phyloP scores from a whole-genome alignment of 2,329 filamentous ascomycete species.

The Fusarium albidum region DNA sequence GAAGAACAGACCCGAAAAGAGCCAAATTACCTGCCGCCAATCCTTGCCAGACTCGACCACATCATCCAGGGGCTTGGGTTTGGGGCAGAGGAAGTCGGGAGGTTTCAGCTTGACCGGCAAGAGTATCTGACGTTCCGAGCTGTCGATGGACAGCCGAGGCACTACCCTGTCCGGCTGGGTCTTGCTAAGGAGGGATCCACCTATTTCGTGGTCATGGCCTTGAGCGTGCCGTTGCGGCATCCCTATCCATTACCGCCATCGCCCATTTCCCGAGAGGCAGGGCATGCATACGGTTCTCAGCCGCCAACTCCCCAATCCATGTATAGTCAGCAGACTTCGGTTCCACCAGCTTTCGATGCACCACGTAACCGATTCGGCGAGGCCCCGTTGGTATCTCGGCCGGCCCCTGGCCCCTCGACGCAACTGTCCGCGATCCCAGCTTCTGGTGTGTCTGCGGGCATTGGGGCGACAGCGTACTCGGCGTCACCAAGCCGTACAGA shows the following conservation, averaged over 20 bases:
- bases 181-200: constrained; percentile 68
- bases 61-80: constrained; percentile 65
- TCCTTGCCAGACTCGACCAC: constrained; percentile 63
- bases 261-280: constrained; percentile 53
- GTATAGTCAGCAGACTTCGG: constrained; percentile 55
- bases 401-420: constrained; percentile 38
- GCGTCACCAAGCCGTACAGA: constrained; percentile 55
- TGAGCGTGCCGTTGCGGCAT: constrained; percentile 49
- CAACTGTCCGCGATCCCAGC: constrained; percentile 46
- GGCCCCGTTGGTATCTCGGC: constrained; percentile 33
- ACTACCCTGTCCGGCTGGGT: constrained; percentile 61
- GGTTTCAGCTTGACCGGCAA: constrained; percentile 60
- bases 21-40: constrained; percentile 70
- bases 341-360: constrained; percentile 58
- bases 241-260: constrained; percentile 55
- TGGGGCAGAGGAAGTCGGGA: constrained; percentile 59
- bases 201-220: constrained; percentile 66
- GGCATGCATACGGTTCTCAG: constrained; percentile 52
- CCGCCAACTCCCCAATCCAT: constrained; percentile 40
- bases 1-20: constrained; percentile 66
- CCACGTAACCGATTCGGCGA: constrained; percentile 52
- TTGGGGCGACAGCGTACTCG: constrained; percentile 48
- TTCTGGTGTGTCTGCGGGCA: constrained; percentile 12
- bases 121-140: constrained; percentile 64
- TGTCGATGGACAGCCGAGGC: constrained; percentile 59